A percentile compares a stretch with the other conserved stretches of the same genome.
These are phyloP conservation scores for Calocera viscosa DNA, from an alignment of 768 basidiomycete genomes.

Conservation along the genomic window DNA sequence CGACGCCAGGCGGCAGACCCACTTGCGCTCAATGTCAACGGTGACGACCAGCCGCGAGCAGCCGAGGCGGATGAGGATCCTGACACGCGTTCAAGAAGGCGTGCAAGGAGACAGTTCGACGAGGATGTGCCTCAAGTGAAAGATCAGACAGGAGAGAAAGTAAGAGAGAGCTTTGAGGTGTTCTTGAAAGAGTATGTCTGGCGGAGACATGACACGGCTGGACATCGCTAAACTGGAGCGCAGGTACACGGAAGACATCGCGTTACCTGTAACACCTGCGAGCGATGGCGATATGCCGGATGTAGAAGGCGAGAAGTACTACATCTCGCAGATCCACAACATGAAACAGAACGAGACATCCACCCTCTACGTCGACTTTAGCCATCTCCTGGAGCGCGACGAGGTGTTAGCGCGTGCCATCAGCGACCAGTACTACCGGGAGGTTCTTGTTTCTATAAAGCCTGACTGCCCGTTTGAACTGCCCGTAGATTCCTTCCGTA, in stretches of 20 bases:
- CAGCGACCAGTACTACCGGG: constrained; percentile 85
- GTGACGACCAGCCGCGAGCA: constrained; percentile 3
- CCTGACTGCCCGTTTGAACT: too few relatives aligned
- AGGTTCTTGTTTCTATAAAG: constrained; percentile 11
- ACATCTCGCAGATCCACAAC: constrained; percentile 85
- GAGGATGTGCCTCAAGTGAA: constrained; percentile 73
- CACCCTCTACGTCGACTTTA: constrained; percentile 92
- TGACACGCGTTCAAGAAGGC: background rate
- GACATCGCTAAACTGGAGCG: constrained; percentile 4
- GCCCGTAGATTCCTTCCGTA: constrained; percentile 74
- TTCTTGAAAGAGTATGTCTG: constrained; percentile 76
- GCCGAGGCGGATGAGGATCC: constrained; percentile 13
- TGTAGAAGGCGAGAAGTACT: constrained; percentile 54
- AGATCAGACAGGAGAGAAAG: constrained; percentile 91
- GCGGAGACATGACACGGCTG: constrained; percentile 10
- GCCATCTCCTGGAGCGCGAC: constrained; percentile 77
- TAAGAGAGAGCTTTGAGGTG: constrained; percentile 79
- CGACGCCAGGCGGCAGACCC: constrained; percentile 9
- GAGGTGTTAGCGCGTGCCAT: constrained; percentile 91
- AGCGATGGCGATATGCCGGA: constrained; percentile 54
- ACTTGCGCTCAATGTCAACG: constrained; percentile 4
- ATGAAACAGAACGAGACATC: constrained; percentile 92
- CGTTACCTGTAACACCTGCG: constrained; percentile 65
- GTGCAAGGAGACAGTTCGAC: constrained; percentile 16
- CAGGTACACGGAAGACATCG: constrained; percentile 76